phyloP scores from a whole-genome alignment of 129 eudicot species.

The Saussurea involucrata region DNA sequence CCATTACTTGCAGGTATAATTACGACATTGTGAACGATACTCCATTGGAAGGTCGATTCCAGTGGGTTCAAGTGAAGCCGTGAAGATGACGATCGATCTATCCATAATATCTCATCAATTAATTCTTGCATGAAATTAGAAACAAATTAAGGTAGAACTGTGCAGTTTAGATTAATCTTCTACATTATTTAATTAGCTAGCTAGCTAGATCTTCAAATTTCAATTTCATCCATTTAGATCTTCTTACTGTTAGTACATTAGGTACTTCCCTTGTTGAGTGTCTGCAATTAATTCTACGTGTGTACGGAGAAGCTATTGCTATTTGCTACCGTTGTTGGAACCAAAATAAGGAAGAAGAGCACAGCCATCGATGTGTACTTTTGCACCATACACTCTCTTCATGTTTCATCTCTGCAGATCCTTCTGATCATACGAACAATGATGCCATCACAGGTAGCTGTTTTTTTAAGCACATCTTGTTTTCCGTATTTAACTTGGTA shows the following conservation, averaged over 20 bases:
- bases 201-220: neutral
- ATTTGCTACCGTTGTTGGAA: neutral
- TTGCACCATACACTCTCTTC: neutral
- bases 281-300: neutral
- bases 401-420: neutral
- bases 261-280: neutral
- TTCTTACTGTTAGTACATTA: neutral
- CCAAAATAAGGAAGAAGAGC: conserved; percentile 7
- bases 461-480: neutral
- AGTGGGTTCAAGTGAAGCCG: conserved; percentile 60
- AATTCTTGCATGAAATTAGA: neutral
- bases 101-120: neutral
- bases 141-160: conserved; percentile 1
- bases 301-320: neutral
- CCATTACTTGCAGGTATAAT: conserved; percentile 50
- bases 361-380: neutral
- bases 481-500: neutral
- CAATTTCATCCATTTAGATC: neutral
- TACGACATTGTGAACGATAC: conserved; percentile 54
- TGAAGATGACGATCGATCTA: conserved; percentile 13
- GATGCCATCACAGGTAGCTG: neutral
- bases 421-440: conserved; percentile 3
- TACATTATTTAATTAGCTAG: neutral
- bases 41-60: conserved; percentile 69
- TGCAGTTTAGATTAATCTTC: neutral